A percentile compares a stretch with the other conserved stretches of the same genome.
These are phyloP conservation scores for Hypocrella siamensis DNA, from an alignment of 2,329 filamentous ascomycete genomes.

Conservation along the genomic window DNA sequence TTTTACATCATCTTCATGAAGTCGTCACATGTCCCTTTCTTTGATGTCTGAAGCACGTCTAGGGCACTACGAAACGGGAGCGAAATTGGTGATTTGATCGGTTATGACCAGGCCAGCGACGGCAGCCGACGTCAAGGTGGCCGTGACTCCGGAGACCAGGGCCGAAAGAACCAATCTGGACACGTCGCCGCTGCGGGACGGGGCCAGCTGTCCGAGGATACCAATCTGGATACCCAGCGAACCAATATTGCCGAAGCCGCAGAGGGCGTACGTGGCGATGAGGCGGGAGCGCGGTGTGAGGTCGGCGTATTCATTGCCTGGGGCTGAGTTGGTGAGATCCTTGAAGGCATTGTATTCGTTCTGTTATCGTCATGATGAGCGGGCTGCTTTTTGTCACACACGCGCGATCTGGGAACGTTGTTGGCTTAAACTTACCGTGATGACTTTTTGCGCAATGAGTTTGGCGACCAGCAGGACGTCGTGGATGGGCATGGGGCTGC, in stretches of 20 bases:
- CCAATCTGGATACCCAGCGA: conserved; percentile 83
- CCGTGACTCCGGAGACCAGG: conserved; percentile 60
- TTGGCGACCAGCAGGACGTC: conserved; percentile 58
- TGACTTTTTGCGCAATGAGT: conserved; percentile 72
- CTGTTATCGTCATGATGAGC: too few relatives aligned
- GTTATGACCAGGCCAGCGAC: conserved; percentile 64
- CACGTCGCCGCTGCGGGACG: conserved; percentile 58
- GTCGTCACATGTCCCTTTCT: too few relatives aligned
- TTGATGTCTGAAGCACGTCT: too few relatives aligned
- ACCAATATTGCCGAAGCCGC: conserved; percentile 73
- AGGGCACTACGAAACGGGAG: too few relatives aligned
- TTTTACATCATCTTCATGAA: too few relatives aligned
- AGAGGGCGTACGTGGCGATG: conserved; percentile 76
- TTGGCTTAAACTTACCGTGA: conserved; percentile 48
- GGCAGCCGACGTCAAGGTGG: conserved; percentile 63
- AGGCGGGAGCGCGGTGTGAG: conserved; percentile 58
- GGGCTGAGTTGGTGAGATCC: conserved; percentile 32
- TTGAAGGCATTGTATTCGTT: conserved; percentile 71
- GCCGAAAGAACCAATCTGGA: conserved; percentile 62
- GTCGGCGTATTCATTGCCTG: conserved; percentile 41
- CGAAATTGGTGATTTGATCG: conserved; percentile 17
- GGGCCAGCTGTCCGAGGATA: conserved; percentile 69
- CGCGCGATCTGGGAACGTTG: too few relatives aligned
- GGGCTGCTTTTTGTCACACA: not conserved
- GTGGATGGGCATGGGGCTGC: too few relatives aligned